Conservation (phyloP, 2,329 filamentous ascomycete species). For the Byssothecium circinans region DNA sequence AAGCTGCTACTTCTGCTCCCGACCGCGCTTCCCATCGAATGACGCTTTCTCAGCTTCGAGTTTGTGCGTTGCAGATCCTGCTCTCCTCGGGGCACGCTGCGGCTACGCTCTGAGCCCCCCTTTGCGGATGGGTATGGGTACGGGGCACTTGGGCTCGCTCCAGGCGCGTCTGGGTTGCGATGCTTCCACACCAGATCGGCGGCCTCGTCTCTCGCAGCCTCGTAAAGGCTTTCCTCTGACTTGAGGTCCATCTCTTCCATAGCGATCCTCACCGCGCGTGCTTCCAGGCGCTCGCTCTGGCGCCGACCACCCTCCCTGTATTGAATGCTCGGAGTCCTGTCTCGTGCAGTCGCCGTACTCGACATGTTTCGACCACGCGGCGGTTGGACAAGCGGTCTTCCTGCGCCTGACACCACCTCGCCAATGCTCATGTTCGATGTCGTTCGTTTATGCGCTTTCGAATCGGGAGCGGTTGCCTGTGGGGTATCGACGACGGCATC, state of each 20-base stretch:
- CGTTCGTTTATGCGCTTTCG: conserved; percentile 33
- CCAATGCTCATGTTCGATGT: conserved; percentile 35
- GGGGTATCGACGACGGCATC: conserved; percentile 18
- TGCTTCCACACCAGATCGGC: conserved; percentile 79
- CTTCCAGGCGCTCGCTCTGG: conserved; percentile 82
- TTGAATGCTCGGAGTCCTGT: conserved; percentile 60
- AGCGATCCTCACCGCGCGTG: conserved; percentile 67
- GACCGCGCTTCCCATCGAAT: conserved; percentile 40
- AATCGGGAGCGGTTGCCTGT: conserved; percentile 22
- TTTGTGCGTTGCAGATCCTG: conserved; percentile 37
- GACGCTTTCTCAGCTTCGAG: conserved; percentile 38
- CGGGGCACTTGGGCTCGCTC: conserved; percentile 54
- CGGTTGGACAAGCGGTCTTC: conserved; percentile 39
- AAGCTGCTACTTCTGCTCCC: conserved; percentile 43
- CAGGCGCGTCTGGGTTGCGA: conserved; percentile 67
- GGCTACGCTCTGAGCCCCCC: conserved; percentile 66
- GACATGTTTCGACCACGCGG: conserved; percentile 45
- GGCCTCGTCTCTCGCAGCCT: conserved; percentile 74
- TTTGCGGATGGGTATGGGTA: conserved; percentile 65
- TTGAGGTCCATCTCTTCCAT: conserved; percentile 73
- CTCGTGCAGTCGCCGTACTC: conserved; percentile 39
- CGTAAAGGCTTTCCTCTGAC: conserved; percentile 65
- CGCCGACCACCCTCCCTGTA: conserved; percentile 74
- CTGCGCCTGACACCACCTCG: conserved; percentile 23
- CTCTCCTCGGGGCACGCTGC: conserved; percentile 41